Percentiles rank a stretch among this genome's conserved stretches.
phyloP scores from a whole-genome alignment of 345 rosid species.

The Aurinia saxatilis region DNA sequence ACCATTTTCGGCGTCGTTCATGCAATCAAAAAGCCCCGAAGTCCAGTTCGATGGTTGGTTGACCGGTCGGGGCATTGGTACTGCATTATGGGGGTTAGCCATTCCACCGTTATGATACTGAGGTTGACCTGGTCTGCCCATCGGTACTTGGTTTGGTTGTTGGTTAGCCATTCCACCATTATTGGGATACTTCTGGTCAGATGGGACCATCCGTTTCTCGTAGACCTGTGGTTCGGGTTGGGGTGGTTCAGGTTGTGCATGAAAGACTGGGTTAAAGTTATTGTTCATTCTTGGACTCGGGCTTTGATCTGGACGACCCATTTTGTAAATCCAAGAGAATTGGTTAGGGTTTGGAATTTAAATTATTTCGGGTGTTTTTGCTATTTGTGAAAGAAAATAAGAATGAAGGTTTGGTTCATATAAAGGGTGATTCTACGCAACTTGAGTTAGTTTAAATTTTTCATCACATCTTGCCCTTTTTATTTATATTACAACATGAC shows the following conservation, averaged over 20 bases:
- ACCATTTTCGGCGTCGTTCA: constrained; percentile 65
- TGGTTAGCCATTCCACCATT: too few species aligned
- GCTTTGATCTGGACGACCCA: constrained; percentile 20
- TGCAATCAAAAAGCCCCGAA: constrained; percentile 57
- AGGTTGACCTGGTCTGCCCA: too few species aligned
- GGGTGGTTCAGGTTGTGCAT: constrained; percentile 1
- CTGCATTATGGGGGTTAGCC: constrained; percentile 7
- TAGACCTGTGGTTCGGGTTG: neutral
- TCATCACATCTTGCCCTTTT: neutral
- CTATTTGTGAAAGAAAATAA: neutral
- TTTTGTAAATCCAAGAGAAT: neutral
- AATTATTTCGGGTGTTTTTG: neutral
- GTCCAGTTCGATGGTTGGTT: constrained; percentile 38
- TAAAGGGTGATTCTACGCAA: neutral
- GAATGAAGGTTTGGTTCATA: constrained; percentile 11
- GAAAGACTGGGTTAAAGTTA: constrained; percentile 6
- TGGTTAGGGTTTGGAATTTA: neutral
- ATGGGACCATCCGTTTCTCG: neutral
- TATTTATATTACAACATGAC: neutral
- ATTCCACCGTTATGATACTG: constrained; percentile 1
- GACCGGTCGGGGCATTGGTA: neutral
- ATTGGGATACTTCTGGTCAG: too few species aligned
- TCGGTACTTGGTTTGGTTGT: too few species aligned
- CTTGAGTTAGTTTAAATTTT: neutral
- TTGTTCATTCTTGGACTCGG: constrained; percentile 14